phyloP scores from a whole-genome alignment of 2,329 filamentous ascomycete species.

The Cladophialophora bantiana region DNA sequence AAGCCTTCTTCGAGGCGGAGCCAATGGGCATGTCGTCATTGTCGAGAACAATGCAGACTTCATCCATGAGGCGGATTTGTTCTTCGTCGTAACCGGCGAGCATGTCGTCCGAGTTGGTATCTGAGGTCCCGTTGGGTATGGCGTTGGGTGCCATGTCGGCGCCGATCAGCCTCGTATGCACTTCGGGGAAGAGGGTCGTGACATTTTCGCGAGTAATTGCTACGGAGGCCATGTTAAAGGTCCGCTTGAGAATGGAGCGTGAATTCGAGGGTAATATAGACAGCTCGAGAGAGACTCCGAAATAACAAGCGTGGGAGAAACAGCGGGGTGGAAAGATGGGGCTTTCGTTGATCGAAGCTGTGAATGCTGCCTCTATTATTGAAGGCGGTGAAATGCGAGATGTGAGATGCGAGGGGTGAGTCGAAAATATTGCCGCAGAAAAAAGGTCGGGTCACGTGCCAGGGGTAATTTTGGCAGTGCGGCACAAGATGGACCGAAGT shows the following conservation, averaged over 20 bases:
- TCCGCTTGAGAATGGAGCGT: neutral
- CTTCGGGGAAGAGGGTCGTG: conserved; percentile 85
- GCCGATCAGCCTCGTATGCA: conserved; percentile 62
- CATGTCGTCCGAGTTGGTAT: conserved; percentile 58
- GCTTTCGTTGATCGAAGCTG: neutral
- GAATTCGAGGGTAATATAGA: neutral
- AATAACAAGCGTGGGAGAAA: neutral
- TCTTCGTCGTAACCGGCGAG: conserved; percentile 94
- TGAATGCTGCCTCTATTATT: neutral
- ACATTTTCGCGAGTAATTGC: conserved; percentile 84
- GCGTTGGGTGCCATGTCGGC: conserved; percentile 59
- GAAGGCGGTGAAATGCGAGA: conserved; percentile 1
- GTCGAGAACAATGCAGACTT: conserved; percentile 96
- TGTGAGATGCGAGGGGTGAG: neutral
- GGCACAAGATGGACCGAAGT: conserved; percentile 9
- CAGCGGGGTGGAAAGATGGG: neutral
- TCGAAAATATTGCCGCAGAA: conserved; percentile 6
- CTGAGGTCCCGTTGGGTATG: conserved; percentile 56
- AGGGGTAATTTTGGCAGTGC: conserved; percentile 15
- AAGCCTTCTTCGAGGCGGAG: conserved; percentile 96
- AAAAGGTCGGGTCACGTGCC: conserved; percentile 23
- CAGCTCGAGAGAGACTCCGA: neutral
- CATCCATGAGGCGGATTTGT: conserved; percentile 97
- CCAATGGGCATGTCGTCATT: conserved; percentile 92
- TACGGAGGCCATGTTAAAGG: conserved; percentile 42